These are phyloP conservation scores for Dimargaris verticillata DNA, from an alignment of 192 early-diverging fungal species.

Conservation along the genomic window DNA sequence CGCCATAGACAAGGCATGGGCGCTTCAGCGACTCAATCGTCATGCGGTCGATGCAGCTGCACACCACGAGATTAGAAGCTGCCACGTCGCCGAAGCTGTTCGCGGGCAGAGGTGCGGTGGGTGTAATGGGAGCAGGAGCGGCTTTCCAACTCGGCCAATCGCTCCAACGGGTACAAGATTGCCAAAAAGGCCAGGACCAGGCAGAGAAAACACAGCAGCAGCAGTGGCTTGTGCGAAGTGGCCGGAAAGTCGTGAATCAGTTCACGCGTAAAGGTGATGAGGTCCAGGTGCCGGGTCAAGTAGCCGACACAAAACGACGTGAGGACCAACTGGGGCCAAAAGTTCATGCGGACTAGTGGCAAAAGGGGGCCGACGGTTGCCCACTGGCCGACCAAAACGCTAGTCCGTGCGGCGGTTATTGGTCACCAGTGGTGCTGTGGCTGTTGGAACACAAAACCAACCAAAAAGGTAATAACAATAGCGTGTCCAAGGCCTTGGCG, in stretches of 20 bases:
- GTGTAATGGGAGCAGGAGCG: conserved; percentile 19
- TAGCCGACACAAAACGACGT: conserved; percentile 31
- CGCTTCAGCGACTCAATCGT: conserved; percentile 14
- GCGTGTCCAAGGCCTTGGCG: too few relatives aligned
- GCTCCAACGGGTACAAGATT: conserved; percentile 24
- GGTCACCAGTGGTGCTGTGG: too few relatives aligned
- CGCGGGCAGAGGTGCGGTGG: conserved; percentile 25
- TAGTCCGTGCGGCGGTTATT: too few relatives aligned
- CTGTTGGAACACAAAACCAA: too few relatives aligned
- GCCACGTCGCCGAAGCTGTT: conserved; percentile 30
- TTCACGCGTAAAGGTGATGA: conserved; percentile 29
- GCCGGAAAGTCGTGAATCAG: conserved; percentile 24
- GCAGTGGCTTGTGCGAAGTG: conserved; percentile 20
- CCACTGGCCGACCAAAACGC: too few relatives aligned
- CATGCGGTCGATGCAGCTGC: conserved; percentile 20
- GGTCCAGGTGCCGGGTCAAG: conserved; percentile 30
- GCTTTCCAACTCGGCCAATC: conserved; percentile 26
- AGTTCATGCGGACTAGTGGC: conserved; percentile 4
- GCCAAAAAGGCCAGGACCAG: conserved; percentile 19
- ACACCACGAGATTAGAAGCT: conserved; percentile 19
- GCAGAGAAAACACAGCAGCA: conserved; percentile 18
- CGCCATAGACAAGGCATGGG: conserved; percentile 26
- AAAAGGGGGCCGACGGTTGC: too few relatives aligned
- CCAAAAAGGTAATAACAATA: too few relatives aligned
- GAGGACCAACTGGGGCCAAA: conserved; percentile 20